A percentile compares a stretch with the other conserved stretches of the same genome.
Evolutionary conservation across 164 flowering plant genomes (phyloP).

Genomic region (Vitis cinerea): DNA sequence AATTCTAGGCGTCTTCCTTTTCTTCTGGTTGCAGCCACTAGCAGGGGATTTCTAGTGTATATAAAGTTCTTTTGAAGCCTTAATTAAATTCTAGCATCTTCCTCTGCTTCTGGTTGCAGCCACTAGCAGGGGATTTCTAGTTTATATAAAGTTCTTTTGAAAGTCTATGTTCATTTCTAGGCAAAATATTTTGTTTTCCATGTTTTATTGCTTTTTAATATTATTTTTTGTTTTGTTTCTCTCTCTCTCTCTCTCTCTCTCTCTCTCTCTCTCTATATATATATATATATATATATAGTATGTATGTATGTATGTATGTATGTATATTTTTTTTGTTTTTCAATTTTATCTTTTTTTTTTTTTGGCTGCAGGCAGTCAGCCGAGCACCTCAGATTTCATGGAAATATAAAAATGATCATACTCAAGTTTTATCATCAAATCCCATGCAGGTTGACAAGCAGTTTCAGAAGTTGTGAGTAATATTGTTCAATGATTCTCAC

Average conservation of each 20-base stretch:
- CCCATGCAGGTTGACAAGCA: conserved; percentile 47
- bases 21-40: no score
- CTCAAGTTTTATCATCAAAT: conserved; percentile 34
- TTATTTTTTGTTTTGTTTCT: background rate
- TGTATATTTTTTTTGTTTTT: background rate
- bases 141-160: no score
- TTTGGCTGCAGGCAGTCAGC: conserved; percentile 34
- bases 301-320: background rate
- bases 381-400: conserved; percentile 38
- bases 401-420: conserved; percentile 32
- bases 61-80: no score
- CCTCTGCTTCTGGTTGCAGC: no score
- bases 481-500: background rate
- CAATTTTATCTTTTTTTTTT: conserved; percentile 1
- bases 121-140: no score
- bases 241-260: background rate
- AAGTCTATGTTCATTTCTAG: no score
- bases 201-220: no score
- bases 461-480: conserved; percentile 73
- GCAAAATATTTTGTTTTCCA: no score
- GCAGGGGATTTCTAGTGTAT: no score
- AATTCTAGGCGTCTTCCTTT: no score
- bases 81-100: no score
- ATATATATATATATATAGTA: background rate
- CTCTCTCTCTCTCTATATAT: background rate